Evolutionary conservation across 2,329 filamentous ascomycete species (phyloP), one percentile per base, ranked within the genome.

Genomic region (Trichoderma atrobrunneum): DNA sequence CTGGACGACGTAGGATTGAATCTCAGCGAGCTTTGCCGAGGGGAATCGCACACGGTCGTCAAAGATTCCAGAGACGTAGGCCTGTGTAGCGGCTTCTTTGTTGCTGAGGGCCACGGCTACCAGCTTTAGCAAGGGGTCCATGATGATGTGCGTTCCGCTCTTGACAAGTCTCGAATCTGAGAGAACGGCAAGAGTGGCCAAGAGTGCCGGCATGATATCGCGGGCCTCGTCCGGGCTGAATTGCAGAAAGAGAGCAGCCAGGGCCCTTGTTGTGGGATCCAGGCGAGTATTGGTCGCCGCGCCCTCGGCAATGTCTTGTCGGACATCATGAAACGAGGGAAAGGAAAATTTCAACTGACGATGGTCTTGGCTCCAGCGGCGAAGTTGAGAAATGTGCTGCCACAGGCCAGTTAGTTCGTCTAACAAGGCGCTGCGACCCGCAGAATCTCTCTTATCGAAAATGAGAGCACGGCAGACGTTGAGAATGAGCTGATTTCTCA

Each of bases 351-450:
- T 74, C 4, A 76, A 69, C 1, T 68, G 62, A 16, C 75, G 57
- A 12, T 67, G 67, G 7, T 70, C 36, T 56, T 80, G 78, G n/a
- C 78, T 77, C 6, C 65, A 72, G 12, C 81, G 77, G 56, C 75
- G 78, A 51, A 83, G 74, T 65, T 80, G 79, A 1, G 82, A 81
- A 16, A 82, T 72, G 70, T 82, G 80, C 74, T 79, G 78, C 82
- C 82, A 83, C 67, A 83, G 71, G 14, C 76, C 76, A 34, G 82
- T 51, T 5, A 83, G 75, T 72, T 82, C 80, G 0, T 76, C 68
- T 54, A 79, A 62, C 21, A 80, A 26, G 57, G 36, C 64, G 1
- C 63, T 72, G 28, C 78, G 76, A 7, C 74, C 54, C 3, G 59
- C 32, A 7, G 69, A 69, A 4, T 72, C 36, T 32, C 76, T 72